Conservation (phyloP, 176 grass and related monocot genomes). For the Cocos nucifera region DNA sequence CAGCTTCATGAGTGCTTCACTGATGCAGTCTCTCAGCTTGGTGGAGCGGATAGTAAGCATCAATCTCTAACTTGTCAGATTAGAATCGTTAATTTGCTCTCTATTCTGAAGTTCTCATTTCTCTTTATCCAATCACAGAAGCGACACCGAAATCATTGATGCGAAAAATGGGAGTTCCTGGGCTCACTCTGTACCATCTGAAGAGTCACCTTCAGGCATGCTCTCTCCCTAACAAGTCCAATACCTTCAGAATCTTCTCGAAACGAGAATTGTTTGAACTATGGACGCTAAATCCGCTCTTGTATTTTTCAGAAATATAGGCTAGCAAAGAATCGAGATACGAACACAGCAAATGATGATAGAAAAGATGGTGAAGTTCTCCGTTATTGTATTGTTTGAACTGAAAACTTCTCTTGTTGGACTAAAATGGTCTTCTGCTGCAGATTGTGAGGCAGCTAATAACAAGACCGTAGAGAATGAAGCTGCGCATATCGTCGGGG, state of each 20-base stretch:
- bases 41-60: slow-evolving; percentile 64
- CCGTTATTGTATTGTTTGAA: neutral
- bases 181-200: slow-evolving; percentile 76
- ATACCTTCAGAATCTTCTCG: neutral
- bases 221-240: neutral
- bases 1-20: slow-evolving; percentile 67
- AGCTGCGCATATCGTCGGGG: neutral
- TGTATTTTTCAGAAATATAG: slow-evolving; percentile 58
- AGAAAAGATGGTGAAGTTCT: slow-evolving; percentile 18
- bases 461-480: neutral
- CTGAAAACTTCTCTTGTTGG: neutral
- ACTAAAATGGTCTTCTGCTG: neutral
- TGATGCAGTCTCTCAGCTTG: slow-evolving; percentile 55
- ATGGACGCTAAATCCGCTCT: neutral
- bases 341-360: neutral
- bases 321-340: slow-evolving; percentile 35
- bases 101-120: neutral
- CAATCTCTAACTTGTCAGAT: neutral
- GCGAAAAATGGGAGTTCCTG: slow-evolving; percentile 55
- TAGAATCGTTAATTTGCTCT: too few species aligned
- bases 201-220: slow-evolving; percentile 93
- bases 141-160: slow-evolving; percentile 80
- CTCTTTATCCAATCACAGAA: slow-evolving; percentile 37
- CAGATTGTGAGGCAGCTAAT: neutral
- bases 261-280: too few species aligned